Percentiles rank a stretch among this genome's conserved stretches.
phyloP scores from a whole-genome alignment of 345 rosid species.

The Conringia planisiliqua region DNA sequence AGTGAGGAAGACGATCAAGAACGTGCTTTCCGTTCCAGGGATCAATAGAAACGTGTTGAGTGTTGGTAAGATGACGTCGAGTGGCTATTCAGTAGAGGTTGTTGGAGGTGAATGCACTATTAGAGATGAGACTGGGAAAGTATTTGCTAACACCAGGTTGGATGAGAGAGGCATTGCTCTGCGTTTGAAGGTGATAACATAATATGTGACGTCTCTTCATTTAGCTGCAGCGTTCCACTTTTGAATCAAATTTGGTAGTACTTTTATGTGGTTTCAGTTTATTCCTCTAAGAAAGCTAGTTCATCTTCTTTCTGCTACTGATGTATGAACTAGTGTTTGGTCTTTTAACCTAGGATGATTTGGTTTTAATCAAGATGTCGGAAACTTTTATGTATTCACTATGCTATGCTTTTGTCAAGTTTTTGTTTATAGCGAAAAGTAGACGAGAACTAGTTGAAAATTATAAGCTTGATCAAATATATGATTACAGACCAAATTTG shows the following conservation, averaged over 20 bases:
- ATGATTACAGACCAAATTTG: conserved; percentile 26
- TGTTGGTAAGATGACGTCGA: not conserved
- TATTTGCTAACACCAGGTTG: not conserved
- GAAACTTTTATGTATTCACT: not conserved
- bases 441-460: not conserved
- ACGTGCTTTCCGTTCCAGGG: conserved; percentile 12
- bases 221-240: not conserved
- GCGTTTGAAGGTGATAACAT: conserved; percentile 12
- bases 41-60: conserved; percentile 12
- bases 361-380: not conserved
- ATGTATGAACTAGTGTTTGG: not conserved
- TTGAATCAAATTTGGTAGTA: not conserved
- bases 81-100: not conserved
- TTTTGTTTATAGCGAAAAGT: not conserved
- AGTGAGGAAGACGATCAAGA: not conserved
- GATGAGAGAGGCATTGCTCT: conserved; percentile 10
- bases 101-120: conserved; percentile 5
- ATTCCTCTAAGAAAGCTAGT: not conserved
- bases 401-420: not conserved
- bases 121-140: not conserved
- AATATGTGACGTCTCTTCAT: not conserved
- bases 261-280: not conserved
- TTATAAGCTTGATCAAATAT: conserved; percentile 13
- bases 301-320: not conserved
- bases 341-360: not conserved